Percentiles rank a stretch among this genome's conserved stretches.
phyloP scores from a whole-genome alignment of 495 filamentous ascomycete species.

The Neurospora terricola region DNA sequence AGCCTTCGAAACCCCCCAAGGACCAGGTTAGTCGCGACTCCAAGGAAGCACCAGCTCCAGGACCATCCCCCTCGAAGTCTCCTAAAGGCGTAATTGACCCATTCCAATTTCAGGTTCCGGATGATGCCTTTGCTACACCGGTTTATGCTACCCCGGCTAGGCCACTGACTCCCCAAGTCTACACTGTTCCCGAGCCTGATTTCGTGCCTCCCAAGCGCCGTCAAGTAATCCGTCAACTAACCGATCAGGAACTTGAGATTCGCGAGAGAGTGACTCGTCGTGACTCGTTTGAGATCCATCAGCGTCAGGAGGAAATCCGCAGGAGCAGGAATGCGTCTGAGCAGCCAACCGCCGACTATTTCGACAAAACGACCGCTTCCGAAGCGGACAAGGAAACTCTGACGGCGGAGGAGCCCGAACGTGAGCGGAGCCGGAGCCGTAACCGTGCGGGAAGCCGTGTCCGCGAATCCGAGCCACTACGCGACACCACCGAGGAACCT shows the following conservation, averaged over 20 bases:
- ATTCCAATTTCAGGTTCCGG: conserved; percentile 40
- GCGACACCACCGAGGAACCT: neutral
- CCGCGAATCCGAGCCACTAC: conserved; percentile 3
- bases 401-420: conserved; percentile 20
- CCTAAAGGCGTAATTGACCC: conserved; percentile 27
- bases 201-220: conserved; percentile 21
- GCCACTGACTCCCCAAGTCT: conserved; percentile 29
- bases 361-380: conserved; percentile 27
- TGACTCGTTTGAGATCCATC: conserved; percentile 30
- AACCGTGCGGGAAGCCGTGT: conserved; percentile 12
- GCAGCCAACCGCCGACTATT: conserved; percentile 21
- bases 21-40: conserved; percentile 10
- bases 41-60: conserved; percentile 3
- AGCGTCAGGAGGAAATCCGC: conserved; percentile 15
- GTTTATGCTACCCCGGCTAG: conserved; percentile 21
- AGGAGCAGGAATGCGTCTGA: conserved; percentile 1
- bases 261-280: conserved; percentile 27
- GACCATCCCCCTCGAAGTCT: conserved; percentile 8
- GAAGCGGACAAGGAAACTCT: conserved; percentile 24
- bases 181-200: conserved; percentile 36
- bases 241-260: conserved; percentile 9
- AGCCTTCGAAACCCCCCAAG: neutral
- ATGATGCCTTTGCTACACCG: conserved; percentile 38
- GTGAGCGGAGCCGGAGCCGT: neutral
- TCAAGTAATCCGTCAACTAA: neutral